Evolutionary conservation across 495 filamentous ascomycete species (phyloP), one percentile per base, ranked within the genome.

Genomic region (Penicillium lagena): DNA sequence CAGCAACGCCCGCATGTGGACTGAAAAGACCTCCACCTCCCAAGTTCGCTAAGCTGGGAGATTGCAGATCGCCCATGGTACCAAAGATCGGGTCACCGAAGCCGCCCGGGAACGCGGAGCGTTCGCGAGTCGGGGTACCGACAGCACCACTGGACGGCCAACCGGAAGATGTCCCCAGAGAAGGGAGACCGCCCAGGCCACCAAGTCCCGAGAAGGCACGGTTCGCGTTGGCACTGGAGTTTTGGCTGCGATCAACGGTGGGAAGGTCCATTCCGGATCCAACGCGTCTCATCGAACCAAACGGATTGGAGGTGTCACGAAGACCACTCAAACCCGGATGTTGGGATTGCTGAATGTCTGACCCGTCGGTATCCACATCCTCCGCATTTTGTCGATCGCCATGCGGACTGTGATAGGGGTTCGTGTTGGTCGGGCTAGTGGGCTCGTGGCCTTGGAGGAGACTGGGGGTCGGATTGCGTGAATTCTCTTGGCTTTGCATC

Each of bases 391-490:
- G 73, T 29, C 81, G 80, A 12, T 90, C 86, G n/a, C 79, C 84
- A n/a, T 86, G 81, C 8, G 93, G 94, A 62, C 91, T 97, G 51
- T 87, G 86, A 56, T 90, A 98, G n/a, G 93, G 94, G 62, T 98
- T 98, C 1, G 93, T 97, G 48, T 95, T 89, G 0, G 91, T 93
- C 31, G 93, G 94, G 56, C 94, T 97, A 48, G 86, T 77, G 7
- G 83, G 83, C 49, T 89, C 86, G 43, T 77, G 71, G 39, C 66
- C 74, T 39, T 76, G 75, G 42, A 72, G 65, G 34, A 75, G 67
- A 40, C 71, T 75, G 36, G 70, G 76, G 53, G 72, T 81, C 51
- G 73, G 71, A 56, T 83, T 78, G 31, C 76, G 70, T 10, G 74
- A 77, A 38, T 70, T 71, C 37, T 85, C 77, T 17, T 77, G 70